Conservation (phyloP, 2,329 filamentous ascomycete species). For the Cladosporium sp. region DNA sequence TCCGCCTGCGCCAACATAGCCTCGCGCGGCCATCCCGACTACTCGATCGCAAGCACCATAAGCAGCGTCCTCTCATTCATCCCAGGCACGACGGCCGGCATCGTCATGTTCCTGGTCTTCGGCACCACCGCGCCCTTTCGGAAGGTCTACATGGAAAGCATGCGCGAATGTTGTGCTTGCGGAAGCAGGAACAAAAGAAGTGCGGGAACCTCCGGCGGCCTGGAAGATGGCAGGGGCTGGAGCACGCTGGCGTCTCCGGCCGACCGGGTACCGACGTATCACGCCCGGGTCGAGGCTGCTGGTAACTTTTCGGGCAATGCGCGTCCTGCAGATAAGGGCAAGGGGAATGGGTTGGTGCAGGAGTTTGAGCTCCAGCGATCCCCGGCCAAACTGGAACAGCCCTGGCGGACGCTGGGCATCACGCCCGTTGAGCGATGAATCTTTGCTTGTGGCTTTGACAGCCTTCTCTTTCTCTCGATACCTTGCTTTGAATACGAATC, state of each 20-base stretch:
- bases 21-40: conserved; percentile 12
- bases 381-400: neutral
- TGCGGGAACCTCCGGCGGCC: neutral
- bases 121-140: conserved; percentile 16
- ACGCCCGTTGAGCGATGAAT: neutral
- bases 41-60: conserved; percentile 9
- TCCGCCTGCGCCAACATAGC: conserved; percentile 2
- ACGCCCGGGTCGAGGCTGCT: neutral
- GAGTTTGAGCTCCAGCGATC: neutral
- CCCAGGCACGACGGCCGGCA: conserved; percentile 11
- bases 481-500: no score
- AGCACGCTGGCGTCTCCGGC: neutral
- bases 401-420: conserved; percentile 2
- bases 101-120: conserved; percentile 17
- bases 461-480: no score
- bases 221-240: neutral
- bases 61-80: conserved; percentile 15
- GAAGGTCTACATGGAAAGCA: conserved; percentile 8
- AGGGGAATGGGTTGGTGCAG: neutral
- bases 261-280: neutral
- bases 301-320: neutral
- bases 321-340: neutral
- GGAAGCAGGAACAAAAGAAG: neutral
- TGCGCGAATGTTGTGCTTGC: neutral
- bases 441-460: neutral